phyloP scores from a whole-genome alignment of 75 land plant genomes.

The Selaginella moellendorffii region DNA sequence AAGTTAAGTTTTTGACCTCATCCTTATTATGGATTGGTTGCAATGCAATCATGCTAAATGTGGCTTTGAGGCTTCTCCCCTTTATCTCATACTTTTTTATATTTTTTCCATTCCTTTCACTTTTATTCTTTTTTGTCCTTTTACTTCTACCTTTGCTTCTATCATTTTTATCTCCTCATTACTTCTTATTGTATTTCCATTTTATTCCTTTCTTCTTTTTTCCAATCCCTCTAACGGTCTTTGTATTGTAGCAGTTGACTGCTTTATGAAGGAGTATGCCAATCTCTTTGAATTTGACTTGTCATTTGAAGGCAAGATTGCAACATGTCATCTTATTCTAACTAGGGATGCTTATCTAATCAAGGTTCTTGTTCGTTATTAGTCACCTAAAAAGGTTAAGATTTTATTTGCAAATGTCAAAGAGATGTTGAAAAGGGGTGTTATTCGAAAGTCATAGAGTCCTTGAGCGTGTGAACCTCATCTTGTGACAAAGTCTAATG shows the following conservation, averaged over 20 bases:
- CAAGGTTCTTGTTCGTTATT: neutral
- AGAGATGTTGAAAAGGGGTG: no score
- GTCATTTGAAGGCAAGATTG: neutral
- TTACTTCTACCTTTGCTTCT: neutral
- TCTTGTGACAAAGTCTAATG: neutral
- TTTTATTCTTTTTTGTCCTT: neutral
- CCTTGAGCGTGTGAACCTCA: neutral
- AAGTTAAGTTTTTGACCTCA: neutral
- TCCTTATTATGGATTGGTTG: neutral
- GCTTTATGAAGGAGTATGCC: neutral
- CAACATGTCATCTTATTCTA: neutral
- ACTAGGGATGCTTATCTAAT: neutral
- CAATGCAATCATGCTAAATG: neutral
- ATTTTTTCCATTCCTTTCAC: neutral
- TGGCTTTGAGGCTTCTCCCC: neutral
- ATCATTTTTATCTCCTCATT: neutral
- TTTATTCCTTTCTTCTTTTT: neutral
- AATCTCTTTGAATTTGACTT: neutral
- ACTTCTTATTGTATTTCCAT: neutral
- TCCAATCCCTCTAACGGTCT: neutral
- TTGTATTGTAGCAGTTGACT: neutral
- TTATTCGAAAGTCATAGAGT: no score
- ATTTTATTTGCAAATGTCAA: no score
- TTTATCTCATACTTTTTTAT: neutral
- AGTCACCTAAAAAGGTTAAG: no score